Conservation (phyloP, 768 basidiomycete genomes). For the Lanmaoa rubissima region DNA sequence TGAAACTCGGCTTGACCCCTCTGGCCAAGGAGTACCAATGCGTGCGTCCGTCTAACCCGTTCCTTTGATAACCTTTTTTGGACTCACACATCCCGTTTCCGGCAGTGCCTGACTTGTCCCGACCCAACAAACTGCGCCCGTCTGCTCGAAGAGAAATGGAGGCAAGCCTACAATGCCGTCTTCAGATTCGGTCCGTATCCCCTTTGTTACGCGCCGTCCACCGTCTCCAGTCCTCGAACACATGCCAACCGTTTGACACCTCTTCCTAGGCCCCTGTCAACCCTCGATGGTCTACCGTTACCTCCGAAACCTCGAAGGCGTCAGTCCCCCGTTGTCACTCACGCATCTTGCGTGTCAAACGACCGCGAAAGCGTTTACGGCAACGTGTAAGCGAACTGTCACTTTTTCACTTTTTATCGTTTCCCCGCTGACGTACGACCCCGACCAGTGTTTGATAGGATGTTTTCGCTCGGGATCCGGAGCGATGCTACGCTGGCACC, state of each 20-base stretch:
- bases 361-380: slow-evolving; percentile 85
- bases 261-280: slow-evolving; percentile 66
- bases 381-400: slow-evolving; percentile 57
- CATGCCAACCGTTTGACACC: background rate
- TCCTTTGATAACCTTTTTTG: background rate
- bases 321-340: slow-evolving; percentile 83
- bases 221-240: background rate
- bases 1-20: slow-evolving; percentile 84
- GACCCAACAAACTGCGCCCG: slow-evolving; percentile 78
- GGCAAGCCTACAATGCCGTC: slow-evolving; percentile 81
- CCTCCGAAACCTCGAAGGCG: slow-evolving; percentile 84
- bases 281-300: slow-evolving; percentile 93
- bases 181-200: slow-evolving; percentile 70
- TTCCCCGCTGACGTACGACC: background rate
- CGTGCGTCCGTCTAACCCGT: slow-evolving; percentile 42
- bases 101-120: slow-evolving; percentile 79
- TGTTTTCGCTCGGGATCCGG: slow-evolving; percentile 84
- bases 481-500: slow-evolving; percentile 61
- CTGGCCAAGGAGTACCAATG: slow-evolving; percentile 96
- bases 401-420: background rate
- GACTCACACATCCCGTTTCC: background rate
- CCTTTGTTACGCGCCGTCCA: background rate
- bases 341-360: slow-evolving; percentile 87
- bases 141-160: slow-evolving; percentile 90
- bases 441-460: slow-evolving; percentile 76